These are phyloP conservation scores for Aquilaria sinensis DNA, from an alignment of 345 rosid species.

Conservation along the genomic window DNA sequence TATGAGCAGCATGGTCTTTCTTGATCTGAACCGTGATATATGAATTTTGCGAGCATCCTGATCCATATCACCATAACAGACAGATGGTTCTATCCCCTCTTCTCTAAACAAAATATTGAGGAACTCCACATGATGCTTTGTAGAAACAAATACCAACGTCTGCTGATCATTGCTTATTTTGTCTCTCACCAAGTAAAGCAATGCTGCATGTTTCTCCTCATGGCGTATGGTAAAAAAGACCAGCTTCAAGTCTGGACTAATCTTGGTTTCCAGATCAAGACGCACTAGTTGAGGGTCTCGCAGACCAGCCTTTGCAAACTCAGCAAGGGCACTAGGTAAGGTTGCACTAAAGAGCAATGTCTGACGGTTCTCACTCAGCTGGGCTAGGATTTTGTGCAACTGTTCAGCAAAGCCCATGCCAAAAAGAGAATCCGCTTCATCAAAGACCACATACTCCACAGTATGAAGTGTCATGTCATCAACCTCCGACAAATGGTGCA, in stretches of 20 bases:
- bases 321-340: constrained; percentile 94
- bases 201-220: constrained; percentile 84
- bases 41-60: constrained; percentile 95
- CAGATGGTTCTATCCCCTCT: constrained; percentile 84
- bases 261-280: constrained; percentile 84
- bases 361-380: constrained; percentile 88
- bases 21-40: constrained; percentile 76
- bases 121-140: constrained; percentile 96
- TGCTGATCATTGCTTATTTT: constrained; percentile 71
- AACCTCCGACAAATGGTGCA: constrained; percentile 91
- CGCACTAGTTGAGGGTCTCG: constrained; percentile 94
- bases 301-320: constrained; percentile 91
- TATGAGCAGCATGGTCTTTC: constrained; percentile 80
- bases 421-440: constrained; percentile 90
- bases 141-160: constrained; percentile 88
- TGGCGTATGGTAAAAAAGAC: constrained; percentile 70
- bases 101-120: constrained; percentile 65
- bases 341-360: constrained; percentile 97
- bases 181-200: constrained; percentile 77
- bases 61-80: constrained; percentile 98
- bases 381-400: constrained; percentile 66
- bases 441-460: constrained; percentile 94
- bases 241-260: constrained; percentile 81
- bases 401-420: constrained; percentile 96
- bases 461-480: constrained; percentile 82